These are phyloP conservation scores for Fusarium haematococcum DNA, from an alignment of 2,329 filamentous ascomycete genomes.

Conservation along the genomic window DNA sequence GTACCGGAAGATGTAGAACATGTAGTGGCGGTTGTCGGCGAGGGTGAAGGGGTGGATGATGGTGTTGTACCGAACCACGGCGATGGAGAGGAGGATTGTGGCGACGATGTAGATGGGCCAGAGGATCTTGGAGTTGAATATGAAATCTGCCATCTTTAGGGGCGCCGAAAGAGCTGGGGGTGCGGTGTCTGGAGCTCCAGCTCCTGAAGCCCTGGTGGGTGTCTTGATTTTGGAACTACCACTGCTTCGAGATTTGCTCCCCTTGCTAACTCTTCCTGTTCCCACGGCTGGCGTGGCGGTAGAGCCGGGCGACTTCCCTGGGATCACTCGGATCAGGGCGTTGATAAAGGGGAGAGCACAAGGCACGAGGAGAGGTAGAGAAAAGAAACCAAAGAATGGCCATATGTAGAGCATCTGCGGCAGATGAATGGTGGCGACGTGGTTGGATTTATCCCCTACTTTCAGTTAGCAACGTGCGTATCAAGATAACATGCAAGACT, in stretches of 20 bases:
- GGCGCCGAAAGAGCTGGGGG: conserved; percentile 15
- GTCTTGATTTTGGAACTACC: background rate
- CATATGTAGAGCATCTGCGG: conserved; percentile 96
- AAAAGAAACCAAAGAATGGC: conserved; percentile 92
- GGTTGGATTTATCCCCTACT: conserved; percentile 91
- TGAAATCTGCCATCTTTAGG: conserved; percentile 6
- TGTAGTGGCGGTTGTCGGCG: conserved; percentile 96
- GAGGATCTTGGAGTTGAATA: conserved; percentile 51
- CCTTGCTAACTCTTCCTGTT: background rate
- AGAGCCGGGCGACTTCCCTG: background rate
- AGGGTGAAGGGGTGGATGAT: conserved; percentile 95
- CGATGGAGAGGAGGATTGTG: conserved; percentile 53
- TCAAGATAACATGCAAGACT: conserved; percentile 27
- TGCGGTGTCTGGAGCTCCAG: background rate
- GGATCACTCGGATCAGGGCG: conserved; percentile 2
- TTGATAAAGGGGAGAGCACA: conserved; percentile 53
- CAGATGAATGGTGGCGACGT: conserved; percentile 88
- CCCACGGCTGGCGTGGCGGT: background rate
- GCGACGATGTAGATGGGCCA: conserved; percentile 51
- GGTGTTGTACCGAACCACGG: conserved; percentile 83
- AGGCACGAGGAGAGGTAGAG: conserved; percentile 78
- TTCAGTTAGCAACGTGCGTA: conserved; percentile 39
- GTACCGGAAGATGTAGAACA: conserved; percentile 95
- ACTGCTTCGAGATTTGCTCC: conserved; percentile 1
- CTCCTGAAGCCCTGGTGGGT: background rate